Evolutionary conservation across 441 rosid species (phyloP).

Genomic region (Gossypium davidsonii): DNA sequence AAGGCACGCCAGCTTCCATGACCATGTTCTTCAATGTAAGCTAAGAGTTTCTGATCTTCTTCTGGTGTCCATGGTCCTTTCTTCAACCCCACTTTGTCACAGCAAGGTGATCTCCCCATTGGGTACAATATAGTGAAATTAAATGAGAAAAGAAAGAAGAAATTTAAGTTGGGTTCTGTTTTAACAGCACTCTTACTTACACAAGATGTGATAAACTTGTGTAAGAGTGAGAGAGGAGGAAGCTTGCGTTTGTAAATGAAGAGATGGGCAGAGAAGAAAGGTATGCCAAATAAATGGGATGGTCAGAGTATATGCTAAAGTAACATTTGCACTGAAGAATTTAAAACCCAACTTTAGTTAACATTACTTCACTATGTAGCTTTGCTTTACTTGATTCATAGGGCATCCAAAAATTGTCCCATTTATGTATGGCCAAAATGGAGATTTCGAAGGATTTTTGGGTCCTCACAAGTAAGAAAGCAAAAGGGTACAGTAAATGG

Average conservation of each 20-base stretch:
- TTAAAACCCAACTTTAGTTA: constrained; percentile 1
- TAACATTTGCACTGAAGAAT: constrained; percentile 22
- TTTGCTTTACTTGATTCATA: constrained; percentile 14
- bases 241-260: constrained; percentile 25
- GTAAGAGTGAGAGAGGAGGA: not conserved
- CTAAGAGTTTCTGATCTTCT: constrained; percentile 89
- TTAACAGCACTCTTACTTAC: constrained; percentile 16
- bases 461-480: not conserved
- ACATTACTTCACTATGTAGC: not conserved
- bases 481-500: not conserved
- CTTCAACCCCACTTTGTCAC: constrained; percentile 84
- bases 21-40: constrained; percentile 83
- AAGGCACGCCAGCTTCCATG: constrained; percentile 96
- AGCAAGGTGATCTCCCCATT: constrained; percentile 93
- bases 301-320: constrained; percentile 15
- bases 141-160: constrained; percentile 21
- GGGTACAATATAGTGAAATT: not conserved
- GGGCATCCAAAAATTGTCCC: constrained; percentile 15
- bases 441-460: not conserved
- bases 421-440: not conserved
- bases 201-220: not conserved
- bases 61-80: constrained; percentile 99
- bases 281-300: constrained; percentile 41
- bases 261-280: constrained; percentile 34
- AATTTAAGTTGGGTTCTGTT: constrained; percentile 13